A percentile compares a stretch with the other conserved stretches of the same genome.
Conservation (phyloP, 2,329 filamentous ascomycete genomes). For the Ceratocystiopsis minuta region DNA sequence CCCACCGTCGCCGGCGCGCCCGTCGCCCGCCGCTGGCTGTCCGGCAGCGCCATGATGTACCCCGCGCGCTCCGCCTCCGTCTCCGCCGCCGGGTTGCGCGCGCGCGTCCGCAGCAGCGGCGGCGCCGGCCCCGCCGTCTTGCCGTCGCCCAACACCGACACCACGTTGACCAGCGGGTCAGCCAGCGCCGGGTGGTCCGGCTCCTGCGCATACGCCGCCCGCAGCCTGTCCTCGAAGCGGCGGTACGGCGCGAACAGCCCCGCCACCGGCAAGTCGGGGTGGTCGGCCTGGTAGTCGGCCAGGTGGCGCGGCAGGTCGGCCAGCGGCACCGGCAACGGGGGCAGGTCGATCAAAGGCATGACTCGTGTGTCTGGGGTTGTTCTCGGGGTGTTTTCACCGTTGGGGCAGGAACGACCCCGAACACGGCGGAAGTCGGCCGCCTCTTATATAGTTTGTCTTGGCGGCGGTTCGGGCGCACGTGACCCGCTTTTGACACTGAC, state of each 20-base stretch:
- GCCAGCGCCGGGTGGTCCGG: constrained; percentile 38
- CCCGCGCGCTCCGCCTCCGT: constrained; percentile 39
- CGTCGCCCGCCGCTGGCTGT: constrained; percentile 40
- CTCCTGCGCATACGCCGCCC: constrained; percentile 51
- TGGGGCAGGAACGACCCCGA: not conserved
- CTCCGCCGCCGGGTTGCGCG: constrained; percentile 40
- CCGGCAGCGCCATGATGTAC: constrained; percentile 52
- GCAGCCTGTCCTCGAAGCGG: constrained; percentile 46
- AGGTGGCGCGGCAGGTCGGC: constrained; percentile 20
- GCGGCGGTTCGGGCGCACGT: no score
- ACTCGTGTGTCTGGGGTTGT: no score
- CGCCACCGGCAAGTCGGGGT: constrained; percentile 32
- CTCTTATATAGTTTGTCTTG: no score
- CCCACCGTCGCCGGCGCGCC: constrained; percentile 51
- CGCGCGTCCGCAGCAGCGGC: constrained; percentile 39
- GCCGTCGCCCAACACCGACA: constrained; percentile 44
- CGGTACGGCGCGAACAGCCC: constrained; percentile 49
- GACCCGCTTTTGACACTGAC: no score
- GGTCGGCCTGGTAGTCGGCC: constrained; percentile 33
- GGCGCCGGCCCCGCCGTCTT: constrained; percentile 20
- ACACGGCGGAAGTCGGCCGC: no score
- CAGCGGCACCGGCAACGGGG: constrained; percentile 28
- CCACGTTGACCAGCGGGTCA: constrained; percentile 41
- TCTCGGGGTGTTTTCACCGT: no score
- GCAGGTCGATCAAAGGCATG: constrained; percentile 23